Evolutionary conservation across 2,329 filamentous ascomycete genomes (phyloP).

Genomic region (Corinectria fuckeliana): DNA sequence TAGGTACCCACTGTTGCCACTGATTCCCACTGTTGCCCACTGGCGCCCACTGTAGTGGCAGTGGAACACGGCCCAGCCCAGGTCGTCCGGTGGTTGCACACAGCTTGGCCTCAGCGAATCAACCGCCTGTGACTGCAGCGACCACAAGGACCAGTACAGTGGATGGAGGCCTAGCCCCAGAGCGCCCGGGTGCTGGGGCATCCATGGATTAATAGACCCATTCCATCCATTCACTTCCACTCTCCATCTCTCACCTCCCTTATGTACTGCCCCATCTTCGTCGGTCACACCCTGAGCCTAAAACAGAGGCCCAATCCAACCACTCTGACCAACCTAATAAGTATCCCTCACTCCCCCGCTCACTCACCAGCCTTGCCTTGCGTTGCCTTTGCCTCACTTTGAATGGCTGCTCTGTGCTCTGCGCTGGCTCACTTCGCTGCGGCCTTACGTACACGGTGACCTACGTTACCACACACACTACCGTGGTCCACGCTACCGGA

Average conservation of each 20-base stretch:
- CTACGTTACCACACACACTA: background rate
- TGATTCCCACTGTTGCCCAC: constrained; percentile 15
- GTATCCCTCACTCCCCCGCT: constrained; percentile 10
- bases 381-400: background rate
- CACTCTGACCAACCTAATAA: constrained; percentile 17
- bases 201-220: too few species aligned
- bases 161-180: background rate
- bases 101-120: constrained; percentile 10
- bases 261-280: background rate
- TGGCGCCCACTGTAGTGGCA: constrained; percentile 13
- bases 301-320: constrained; percentile 13
- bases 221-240: background rate
- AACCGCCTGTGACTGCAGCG: constrained; percentile 5
- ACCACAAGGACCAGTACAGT: constrained; percentile 10
- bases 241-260: background rate
- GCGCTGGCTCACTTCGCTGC: constrained; percentile 5
- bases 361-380: constrained; percentile 1
- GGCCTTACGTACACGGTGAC: constrained; percentile 3
- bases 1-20: constrained; percentile 5
- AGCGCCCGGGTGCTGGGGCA: too few species aligned
- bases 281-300: background rate
- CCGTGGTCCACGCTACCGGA: background rate
- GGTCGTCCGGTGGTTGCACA: background rate
- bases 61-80: constrained; percentile 7
- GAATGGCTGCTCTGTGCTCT: background rate